Evolutionary conservation across 805 yeast species (phyloP).

Genomic region (Wickerhamomyces hampshirensis): DNA sequence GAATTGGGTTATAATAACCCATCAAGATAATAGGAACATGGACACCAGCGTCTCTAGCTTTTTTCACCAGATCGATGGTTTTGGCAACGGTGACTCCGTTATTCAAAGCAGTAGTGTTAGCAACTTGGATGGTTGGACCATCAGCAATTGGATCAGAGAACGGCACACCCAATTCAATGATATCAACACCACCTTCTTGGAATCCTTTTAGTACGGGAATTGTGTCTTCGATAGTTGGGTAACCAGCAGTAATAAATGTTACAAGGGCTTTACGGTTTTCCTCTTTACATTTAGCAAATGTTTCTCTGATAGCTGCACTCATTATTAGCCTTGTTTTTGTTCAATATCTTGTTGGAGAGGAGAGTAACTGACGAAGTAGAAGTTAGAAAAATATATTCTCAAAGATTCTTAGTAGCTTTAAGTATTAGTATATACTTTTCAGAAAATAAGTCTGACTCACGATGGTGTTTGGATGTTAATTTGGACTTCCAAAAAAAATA

Average conservation of each 20-base stretch:
- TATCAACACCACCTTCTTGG: slow-evolving; percentile 94
- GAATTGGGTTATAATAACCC: slow-evolving; percentile 97
- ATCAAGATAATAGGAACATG: slow-evolving; percentile 84
- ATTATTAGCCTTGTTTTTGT: too few species aligned
- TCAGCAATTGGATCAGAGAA: slow-evolving; percentile 98
- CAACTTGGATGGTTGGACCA: slow-evolving; percentile 93
- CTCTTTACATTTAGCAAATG: slow-evolving; percentile 53
- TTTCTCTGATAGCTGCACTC: slow-evolving; percentile 45
- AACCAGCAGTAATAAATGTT: slow-evolving; percentile 92
- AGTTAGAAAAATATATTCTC: not conserved
- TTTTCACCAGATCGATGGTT: slow-evolving; percentile 64
- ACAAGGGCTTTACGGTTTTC: slow-evolving; percentile 82
- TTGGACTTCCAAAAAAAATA: too few species aligned
- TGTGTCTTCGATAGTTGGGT: slow-evolving; percentile 84
- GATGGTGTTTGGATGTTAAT: not conserved
- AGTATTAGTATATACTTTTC: too few species aligned
- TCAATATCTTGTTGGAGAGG: slow-evolving; percentile 18
- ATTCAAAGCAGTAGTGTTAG: slow-evolving; percentile 75
- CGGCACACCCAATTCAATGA: slow-evolving; percentile 93
- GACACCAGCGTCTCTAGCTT: slow-evolving; percentile 81
- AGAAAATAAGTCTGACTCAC: not conserved
- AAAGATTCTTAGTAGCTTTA: too few species aligned
- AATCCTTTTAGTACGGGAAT: slow-evolving; percentile 80
- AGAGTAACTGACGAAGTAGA: not conserved
- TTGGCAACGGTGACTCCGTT: slow-evolving; percentile 73